Evolutionary conservation across 805 yeast genomes (phyloP).

Genomic region (Saturnispora kantuleensis): DNA sequence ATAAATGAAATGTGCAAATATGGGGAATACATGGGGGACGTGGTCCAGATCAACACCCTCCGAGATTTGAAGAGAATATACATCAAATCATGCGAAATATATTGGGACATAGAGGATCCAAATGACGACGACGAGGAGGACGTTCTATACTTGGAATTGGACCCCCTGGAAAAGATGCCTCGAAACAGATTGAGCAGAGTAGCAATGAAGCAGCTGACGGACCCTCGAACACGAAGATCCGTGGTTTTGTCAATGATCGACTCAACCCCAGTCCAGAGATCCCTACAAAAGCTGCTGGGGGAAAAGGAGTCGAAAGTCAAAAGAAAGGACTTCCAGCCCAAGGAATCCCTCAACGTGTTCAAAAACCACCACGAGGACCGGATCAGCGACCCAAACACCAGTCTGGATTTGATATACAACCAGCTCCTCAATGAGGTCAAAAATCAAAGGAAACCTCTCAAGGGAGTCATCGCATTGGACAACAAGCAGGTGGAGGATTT

Average conservation of each 20-base stretch:
- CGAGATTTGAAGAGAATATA: conserved; percentile 28
- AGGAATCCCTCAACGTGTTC: conserved; percentile 26
- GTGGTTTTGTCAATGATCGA: conserved; percentile 28
- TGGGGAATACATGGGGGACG: conserved; percentile 12
- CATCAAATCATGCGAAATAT: conserved; percentile 23
- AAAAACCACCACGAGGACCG: conserved; percentile 6
- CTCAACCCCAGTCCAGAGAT: neutral
- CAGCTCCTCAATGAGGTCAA: conserved; percentile 23
- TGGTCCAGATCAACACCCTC: conserved; percentile 20
- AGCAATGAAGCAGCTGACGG: conserved; percentile 29
- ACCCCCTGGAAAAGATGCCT: conserved; percentile 2
- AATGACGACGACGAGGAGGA: neutral
- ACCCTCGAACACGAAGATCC: conserved; percentile 34
- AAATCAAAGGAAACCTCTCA: conserved; percentile 21
- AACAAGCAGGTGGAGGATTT: conserved; percentile 14
- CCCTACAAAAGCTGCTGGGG: conserved; percentile 4
- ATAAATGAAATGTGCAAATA: conserved; percentile 31
- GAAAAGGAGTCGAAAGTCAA: conserved; percentile 1
- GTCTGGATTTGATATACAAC: conserved; percentile 20
- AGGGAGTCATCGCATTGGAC: conserved; percentile 22
- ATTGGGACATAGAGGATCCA: conserved; percentile 23
- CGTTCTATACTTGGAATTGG: conserved; percentile 12
- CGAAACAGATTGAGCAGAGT: conserved; percentile 26
- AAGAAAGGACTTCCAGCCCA: conserved; percentile 15
- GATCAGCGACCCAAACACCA: neutral